Evolutionary conservation across 2,329 filamentous ascomycete species (phyloP).

Genomic region (Epichloe amarillans): DNA sequence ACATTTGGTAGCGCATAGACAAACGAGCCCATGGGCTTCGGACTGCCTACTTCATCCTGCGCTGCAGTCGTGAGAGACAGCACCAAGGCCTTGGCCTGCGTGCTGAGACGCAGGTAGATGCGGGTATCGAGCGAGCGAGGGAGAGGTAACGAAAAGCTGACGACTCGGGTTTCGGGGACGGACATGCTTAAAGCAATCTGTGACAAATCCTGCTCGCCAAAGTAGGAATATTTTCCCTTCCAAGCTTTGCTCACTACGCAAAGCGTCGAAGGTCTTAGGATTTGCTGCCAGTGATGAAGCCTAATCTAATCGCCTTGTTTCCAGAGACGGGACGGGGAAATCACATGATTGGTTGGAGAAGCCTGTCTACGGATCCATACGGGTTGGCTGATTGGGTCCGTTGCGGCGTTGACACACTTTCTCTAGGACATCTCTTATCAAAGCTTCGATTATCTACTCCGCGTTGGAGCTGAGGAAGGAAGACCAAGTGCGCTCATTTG

Average conservation of each 20-base stretch:
- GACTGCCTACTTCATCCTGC: conserved; percentile 34
- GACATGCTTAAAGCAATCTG: not conserved
- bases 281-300: not conserved
- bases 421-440: conserved; percentile 1
- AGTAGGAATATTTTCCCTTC: no score
- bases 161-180: not conserved
- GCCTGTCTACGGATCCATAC: not conserved
- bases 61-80: conserved; percentile 48
- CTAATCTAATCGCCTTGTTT: not conserved
- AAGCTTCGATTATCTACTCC: not conserved
- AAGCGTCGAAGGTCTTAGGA: no score
- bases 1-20: conserved; percentile 92
- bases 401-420: not conserved
- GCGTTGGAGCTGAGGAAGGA: not conserved
- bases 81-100: conserved; percentile 42
- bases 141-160: conserved; percentile 41
- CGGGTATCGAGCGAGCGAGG: conserved; percentile 47
- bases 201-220: not conserved
- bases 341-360: conserved; percentile 9
- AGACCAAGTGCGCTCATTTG: not conserved
- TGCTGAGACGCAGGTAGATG: conserved; percentile 46
- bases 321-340: not conserved
- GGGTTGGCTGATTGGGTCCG: not conserved
- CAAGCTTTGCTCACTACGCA: no score
- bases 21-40: conserved; percentile 65